Evolutionary conservation across 768 basidiomycete species (phyloP).

Genomic region (Amanita inopinata): DNA sequence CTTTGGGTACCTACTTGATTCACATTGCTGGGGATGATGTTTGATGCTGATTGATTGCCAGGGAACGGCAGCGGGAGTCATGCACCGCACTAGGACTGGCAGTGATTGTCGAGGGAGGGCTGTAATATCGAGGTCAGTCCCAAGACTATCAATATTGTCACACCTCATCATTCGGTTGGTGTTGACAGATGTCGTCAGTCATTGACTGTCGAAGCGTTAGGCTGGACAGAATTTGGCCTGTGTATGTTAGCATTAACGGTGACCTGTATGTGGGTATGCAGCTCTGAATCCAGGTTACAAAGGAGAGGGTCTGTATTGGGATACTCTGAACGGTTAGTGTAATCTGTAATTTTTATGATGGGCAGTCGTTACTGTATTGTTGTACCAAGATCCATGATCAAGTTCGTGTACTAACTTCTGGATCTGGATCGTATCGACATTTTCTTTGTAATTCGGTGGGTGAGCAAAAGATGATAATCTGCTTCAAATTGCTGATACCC

Average conservation of each 20-base stretch:
- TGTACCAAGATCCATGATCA: background rate
- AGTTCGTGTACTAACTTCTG: too few relatives aligned
- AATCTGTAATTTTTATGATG: background rate
- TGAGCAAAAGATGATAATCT: too few relatives aligned
- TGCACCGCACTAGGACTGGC: constrained; percentile 54
- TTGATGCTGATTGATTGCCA: constrained; percentile 17
- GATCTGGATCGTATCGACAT: too few relatives aligned
- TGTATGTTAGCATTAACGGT: constrained; percentile 44
- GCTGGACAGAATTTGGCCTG: constrained; percentile 67
- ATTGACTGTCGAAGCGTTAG: constrained; percentile 63
- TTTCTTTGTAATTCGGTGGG: too few relatives aligned
- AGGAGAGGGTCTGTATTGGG: constrained; percentile 12
- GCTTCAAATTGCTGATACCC: too few relatives aligned
- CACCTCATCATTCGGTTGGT: constrained; percentile 1
- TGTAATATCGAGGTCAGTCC: constrained; percentile 39
- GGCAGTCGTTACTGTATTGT: background rate
- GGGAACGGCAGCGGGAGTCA: constrained; percentile 60
- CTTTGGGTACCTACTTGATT: constrained; percentile 50
- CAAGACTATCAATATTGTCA: constrained; percentile 5
- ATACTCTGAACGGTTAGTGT: constrained; percentile 16
- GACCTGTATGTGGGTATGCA: constrained; percentile 37
- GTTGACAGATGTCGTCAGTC: constrained; percentile 54
- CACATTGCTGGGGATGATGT: constrained; percentile 1
- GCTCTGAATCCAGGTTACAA: constrained; percentile 11
- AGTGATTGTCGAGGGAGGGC: constrained; percentile 46